These are phyloP conservation scores for Sugiyamaella smithiae DNA, from an alignment of 805 yeast genomes.

Conservation along the genomic window DNA sequence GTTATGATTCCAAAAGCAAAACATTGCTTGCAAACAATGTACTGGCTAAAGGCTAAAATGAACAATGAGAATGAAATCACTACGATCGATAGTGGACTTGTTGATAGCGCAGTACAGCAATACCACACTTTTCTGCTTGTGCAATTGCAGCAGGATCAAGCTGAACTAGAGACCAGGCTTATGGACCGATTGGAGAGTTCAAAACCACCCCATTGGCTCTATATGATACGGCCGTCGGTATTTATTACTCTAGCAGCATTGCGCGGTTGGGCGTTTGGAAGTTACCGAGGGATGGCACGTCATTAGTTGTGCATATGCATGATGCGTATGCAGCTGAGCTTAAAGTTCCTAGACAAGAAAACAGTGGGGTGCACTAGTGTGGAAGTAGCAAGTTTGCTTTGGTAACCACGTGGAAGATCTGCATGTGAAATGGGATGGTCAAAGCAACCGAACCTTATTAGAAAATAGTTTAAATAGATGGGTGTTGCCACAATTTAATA, in stretches of 20 bases:
- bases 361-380: background rate
- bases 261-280: background rate
- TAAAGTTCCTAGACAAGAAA: background rate
- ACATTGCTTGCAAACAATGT: too few relatives aligned
- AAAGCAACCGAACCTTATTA: background rate
- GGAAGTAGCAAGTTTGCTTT: conserved; percentile 2
- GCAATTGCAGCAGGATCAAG: background rate
- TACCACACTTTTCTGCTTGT: background rate
- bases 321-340: background rate
- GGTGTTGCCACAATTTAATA: background rate
- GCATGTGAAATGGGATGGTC: conserved; percentile 2
- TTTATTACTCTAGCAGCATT: background rate
- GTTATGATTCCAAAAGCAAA: too few relatives aligned
- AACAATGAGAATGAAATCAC: too few relatives aligned
- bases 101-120: background rate
- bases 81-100: too few relatives aligned
- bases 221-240: background rate
- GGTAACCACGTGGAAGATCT: conserved; percentile 1
- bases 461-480: background rate
- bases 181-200: background rate
- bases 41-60: too few relatives aligned
- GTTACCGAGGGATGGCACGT: background rate
- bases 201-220: too few relatives aligned
- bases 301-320: background rate
- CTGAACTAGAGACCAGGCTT: background rate